These are phyloP conservation scores for Ilyonectria destructans DNA, from an alignment of 2,329 filamentous ascomycete species.

Conservation along the genomic window DNA sequence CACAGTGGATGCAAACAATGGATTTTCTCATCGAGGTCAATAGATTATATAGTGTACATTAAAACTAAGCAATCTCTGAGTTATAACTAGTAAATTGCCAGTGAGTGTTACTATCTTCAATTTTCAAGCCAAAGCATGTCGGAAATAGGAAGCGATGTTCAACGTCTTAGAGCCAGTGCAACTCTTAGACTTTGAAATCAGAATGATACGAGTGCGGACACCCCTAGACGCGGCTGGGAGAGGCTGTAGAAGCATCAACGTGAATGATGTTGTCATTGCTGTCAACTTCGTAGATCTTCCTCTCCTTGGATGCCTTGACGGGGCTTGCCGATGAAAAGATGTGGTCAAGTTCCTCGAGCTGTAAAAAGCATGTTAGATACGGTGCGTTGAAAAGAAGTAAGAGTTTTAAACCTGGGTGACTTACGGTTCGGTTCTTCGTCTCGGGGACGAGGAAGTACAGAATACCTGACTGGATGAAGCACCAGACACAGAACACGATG, in stretches of 20 bases:
- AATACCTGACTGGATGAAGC: conserved; percentile 56
- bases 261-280: conserved; percentile 38
- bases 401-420: not conserved
- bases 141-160: no score
- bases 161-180: no score
- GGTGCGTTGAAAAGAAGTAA: not conserved
- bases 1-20: no score
- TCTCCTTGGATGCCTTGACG: conserved; percentile 41
- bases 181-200: no score
- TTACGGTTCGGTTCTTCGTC: conserved; percentile 63
- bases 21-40: no score
- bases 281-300: conserved; percentile 43
- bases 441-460: conserved; percentile 69
- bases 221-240: conserved; percentile 22
- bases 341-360: conserved; percentile 46
- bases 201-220: not conserved
- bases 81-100: no score
- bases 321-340: conserved; percentile 44
- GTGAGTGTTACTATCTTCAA: no score
- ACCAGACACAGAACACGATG: conserved; percentile 66
- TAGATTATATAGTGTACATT: no score
- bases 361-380: not conserved
- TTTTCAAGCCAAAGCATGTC: no score
- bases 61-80: no score
- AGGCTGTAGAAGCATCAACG: conserved; percentile 30